A percentile compares a stretch with the other conserved stretches of the same genome.
Evolutionary conservation across 768 basidiomycete genomes (phyloP).

Genomic region (Psilocybe azurescens): DNA sequence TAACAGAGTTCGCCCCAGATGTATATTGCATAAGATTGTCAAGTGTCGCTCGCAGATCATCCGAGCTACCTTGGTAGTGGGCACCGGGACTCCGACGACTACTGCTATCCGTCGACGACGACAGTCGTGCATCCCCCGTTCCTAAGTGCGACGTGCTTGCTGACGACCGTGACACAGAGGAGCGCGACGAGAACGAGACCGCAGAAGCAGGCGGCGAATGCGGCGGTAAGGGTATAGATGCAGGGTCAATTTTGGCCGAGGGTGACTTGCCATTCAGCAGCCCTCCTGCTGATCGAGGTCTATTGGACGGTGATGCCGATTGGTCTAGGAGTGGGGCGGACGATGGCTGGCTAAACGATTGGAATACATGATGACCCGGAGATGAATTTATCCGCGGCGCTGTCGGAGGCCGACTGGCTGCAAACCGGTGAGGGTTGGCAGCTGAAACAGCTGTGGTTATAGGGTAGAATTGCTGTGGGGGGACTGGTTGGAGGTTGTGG

Average conservation of each 20-base stretch:
- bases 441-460: conserved; percentile 61
- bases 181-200: conserved; percentile 80
- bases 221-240: conserved; percentile 64
- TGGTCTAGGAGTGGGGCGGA: conserved; percentile 11
- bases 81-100: conserved; percentile 3
- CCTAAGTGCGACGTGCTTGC: conserved; percentile 44
- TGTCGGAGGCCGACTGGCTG: conserved; percentile 37
- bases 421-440: conserved; percentile 64
- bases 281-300: conserved; percentile 17
- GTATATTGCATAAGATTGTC: conserved; percentile 47
- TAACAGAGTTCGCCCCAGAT: conserved; percentile 28
- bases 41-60: conserved; percentile 38
- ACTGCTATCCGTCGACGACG: conserved; percentile 11
- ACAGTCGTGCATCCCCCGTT: conserved; percentile 30
- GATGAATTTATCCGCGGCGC: conserved; percentile 26
- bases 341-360: conserved; percentile 29
- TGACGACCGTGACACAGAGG: conserved; percentile 72
- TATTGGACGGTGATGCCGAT: conserved; percentile 10
- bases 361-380: conserved; percentile 34
- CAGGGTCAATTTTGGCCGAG: conserved; percentile 54
- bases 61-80: conserved; percentile 4
- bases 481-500: conserved; percentile 24
- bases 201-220: conserved; percentile 76
- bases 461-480: conserved; percentile 48
- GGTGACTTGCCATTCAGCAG: conserved; percentile 11